Conservation (phyloP, 192 early-diverging fungal genomes). For the Podila verticillata region DNA sequence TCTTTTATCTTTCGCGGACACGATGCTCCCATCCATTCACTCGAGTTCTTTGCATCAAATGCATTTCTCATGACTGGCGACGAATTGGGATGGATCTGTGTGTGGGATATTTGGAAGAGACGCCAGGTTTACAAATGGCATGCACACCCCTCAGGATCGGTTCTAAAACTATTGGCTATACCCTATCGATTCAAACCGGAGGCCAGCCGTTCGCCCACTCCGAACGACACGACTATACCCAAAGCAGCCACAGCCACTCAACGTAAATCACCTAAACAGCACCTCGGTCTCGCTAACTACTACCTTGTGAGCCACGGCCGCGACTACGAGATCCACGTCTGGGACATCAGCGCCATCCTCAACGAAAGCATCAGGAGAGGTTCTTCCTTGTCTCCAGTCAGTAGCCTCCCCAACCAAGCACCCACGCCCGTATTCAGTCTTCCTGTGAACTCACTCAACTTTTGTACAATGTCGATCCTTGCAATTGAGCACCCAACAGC, state of each 20-base stretch:
- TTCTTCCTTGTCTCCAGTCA: not conserved
- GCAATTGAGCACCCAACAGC: slow-evolving; percentile 5
- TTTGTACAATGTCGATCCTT: slow-evolving; percentile 48
- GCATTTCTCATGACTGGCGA: slow-evolving; percentile 45
- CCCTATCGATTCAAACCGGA: not conserved
- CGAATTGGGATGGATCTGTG: slow-evolving; percentile 33
- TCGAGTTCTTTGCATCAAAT: slow-evolving; percentile 51
- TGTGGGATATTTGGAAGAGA: slow-evolving; percentile 51
- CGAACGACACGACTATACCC: not conserved
- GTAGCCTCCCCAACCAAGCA: not conserved
- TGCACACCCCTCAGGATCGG: slow-evolving; percentile 24
- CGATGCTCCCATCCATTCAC: slow-evolving; percentile 38
- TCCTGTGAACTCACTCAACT: slow-evolving; percentile 51
- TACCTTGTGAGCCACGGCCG: slow-evolving; percentile 50
- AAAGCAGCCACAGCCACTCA: not conserved
- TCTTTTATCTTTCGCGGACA: slow-evolving; percentile 56
- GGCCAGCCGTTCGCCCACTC: not conserved
- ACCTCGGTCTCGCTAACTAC: not conserved
- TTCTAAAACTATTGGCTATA: slow-evolving; percentile 15
- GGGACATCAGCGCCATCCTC: slow-evolving; percentile 38
- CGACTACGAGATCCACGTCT: slow-evolving; percentile 51
- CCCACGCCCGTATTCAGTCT: slow-evolving; percentile 27
- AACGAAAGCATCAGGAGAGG: not conserved
- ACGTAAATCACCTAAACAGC: not conserved
- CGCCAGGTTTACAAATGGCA: slow-evolving; percentile 40